phyloP scores from a whole-genome alignment of 805 yeast species.

The Candida nitratophila region DNA sequence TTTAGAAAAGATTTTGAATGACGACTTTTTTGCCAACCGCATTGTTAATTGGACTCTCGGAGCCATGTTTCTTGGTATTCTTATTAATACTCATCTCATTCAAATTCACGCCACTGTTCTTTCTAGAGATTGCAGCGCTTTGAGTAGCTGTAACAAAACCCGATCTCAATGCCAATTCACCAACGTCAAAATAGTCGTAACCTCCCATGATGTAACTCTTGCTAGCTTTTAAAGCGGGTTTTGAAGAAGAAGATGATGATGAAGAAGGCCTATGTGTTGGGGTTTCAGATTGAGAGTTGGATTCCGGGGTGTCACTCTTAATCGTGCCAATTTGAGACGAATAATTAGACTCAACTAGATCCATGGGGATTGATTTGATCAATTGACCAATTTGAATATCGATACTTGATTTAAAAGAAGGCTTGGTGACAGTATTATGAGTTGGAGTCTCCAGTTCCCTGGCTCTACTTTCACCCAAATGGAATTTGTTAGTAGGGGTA shows the following conservation, averaged over 20 bases:
- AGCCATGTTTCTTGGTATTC: neutral
- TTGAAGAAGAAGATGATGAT: neutral
- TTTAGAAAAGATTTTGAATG: constrained; percentile 16
- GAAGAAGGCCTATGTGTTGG: neutral
- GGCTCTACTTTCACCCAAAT: constrained; percentile 12
- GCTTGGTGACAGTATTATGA: neutral
- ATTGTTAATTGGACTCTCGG: constrained; percentile 2
- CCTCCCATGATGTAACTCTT: constrained; percentile 41
- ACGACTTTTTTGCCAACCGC: constrained; percentile 19
- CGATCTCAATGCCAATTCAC: constrained; percentile 43
- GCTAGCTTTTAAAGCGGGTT: neutral
- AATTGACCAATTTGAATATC: constrained; percentile 18
- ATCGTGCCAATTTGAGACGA: constrained; percentile 7
- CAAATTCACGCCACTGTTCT: constrained; percentile 16
- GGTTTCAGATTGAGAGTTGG: neutral
- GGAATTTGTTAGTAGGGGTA: neutral
- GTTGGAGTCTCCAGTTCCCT: constrained; percentile 16
- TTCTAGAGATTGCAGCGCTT: constrained; percentile 21
- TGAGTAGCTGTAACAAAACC: constrained; percentile 20
- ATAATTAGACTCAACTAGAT: constrained; percentile 23
- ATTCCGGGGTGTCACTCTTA: constrained; percentile 3
- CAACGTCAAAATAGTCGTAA: constrained; percentile 55
- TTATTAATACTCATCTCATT: neutral
- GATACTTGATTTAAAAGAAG: neutral
- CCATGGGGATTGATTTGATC: constrained; percentile 26